These are phyloP conservation scores for Xanthoconium separans DNA, from an alignment of 1,284 basidiomycete genomes.

Conservation along the genomic window DNA sequence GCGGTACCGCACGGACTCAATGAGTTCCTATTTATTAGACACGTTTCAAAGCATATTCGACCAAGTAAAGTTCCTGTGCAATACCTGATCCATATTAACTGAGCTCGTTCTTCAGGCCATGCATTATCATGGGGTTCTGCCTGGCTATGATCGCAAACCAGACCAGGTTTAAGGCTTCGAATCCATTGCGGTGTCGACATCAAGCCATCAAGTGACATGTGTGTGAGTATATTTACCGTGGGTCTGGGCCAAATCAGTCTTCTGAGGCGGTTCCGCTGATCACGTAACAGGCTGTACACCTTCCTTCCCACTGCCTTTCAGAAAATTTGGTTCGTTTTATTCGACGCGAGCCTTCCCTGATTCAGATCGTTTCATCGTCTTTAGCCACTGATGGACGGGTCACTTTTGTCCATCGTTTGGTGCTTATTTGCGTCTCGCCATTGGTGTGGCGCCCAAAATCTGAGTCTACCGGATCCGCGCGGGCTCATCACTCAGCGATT, in stretches of 20 bases:
- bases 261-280: slow-evolving; percentile 26
- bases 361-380: slow-evolving; percentile 14
- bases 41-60: slow-evolving; percentile 3
- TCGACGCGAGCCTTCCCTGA: slow-evolving; percentile 18
- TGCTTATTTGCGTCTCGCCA: slow-evolving; percentile 15
- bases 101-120: too few species aligned
- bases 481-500: slow-evolving; percentile 31
- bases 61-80: too few species aligned
- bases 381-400: slow-evolving; percentile 19
- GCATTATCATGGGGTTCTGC: too few species aligned
- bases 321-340: slow-evolving; percentile 19
- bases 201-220: too few species aligned
- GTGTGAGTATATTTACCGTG: not conserved
- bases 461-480: slow-evolving; percentile 25
- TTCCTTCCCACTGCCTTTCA: slow-evolving; percentile 23
- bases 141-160: too few species aligned
- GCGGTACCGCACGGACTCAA: slow-evolving; percentile 19
- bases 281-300: slow-evolving; percentile 29
- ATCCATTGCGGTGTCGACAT: too few species aligned
- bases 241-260: slow-evolving; percentile 15
- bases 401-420: slow-evolving; percentile 8
- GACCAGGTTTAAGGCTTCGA: too few species aligned
- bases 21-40: not conserved
- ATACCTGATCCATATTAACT: too few species aligned
- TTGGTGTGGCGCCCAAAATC: slow-evolving; percentile 19